Evolutionary conservation across 2,329 filamentous ascomycete genomes (phyloP), one percentile per base, ranked within the genome.

Genomic region (Colletotrichum tanaceti): DNA sequence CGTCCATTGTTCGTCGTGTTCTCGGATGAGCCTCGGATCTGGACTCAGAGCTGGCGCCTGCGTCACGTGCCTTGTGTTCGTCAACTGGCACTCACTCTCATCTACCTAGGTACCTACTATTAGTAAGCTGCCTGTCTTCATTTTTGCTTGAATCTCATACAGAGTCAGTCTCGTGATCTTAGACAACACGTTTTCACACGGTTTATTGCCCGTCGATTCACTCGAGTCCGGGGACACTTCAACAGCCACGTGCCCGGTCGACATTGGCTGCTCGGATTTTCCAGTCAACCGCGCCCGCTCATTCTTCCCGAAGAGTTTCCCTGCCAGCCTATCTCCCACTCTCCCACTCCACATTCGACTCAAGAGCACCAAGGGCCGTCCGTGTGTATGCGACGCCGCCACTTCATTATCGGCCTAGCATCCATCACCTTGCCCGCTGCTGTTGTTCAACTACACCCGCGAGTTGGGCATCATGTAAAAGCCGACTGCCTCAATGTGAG

Each of bases 11-110:
- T 32, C 46, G 18, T 41, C 46, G 20, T 14, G 22, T 58, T 18
- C 43, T 58, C 65, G 65, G 61, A 49, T 65, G 60, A 68, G 65
- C 60, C 63, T 55, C 61, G 61, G 61, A 58, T 55, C 53, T 65
- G 47, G 47, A 58, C 14, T 20, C 11, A 16, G 13, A 35, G 28
- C 28, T 16, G 38, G 7, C 11, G 35, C 28, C 10, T 2, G 18
- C 28, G 39, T 65, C 60, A 68, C 53, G 60, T 68, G 60, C 18
- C 22, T 4, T 1, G 20, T 39, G 9, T 28, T 20, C 28, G 28
- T 47, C 11, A n/a, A n/a, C 44, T 28, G 2, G 52, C 3, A n/a
- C 32, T 38, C 18, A 28, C 35, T 53, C 28, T 53, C 22, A 46
- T 22, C 13, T n/a, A n/a, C n/a, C n/a, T n/a, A n/a, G n/a, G n/a